Conservation (phyloP, 805 yeast genomes). For the Pichia rugopelliculosa region DNA sequence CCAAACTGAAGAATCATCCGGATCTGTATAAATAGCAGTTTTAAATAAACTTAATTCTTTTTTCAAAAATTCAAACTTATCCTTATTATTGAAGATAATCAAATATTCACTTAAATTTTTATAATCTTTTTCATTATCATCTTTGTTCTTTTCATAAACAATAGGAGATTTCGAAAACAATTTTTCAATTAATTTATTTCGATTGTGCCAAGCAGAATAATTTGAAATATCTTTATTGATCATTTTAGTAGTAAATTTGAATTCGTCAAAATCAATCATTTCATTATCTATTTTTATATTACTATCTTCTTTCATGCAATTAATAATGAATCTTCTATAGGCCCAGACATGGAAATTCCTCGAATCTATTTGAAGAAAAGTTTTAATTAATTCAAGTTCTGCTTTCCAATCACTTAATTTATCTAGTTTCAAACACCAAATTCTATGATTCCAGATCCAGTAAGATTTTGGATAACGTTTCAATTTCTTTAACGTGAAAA, state of each 20-base stretch:
- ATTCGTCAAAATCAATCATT: constrained; percentile 41
- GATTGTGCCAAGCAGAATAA: constrained; percentile 93
- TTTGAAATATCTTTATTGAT: constrained; percentile 83
- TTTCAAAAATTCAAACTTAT: constrained; percentile 29
- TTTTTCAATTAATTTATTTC: constrained; percentile 60
- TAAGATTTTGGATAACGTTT: constrained; percentile 77
- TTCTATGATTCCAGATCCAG: constrained; percentile 94
- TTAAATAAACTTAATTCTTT: constrained; percentile 63
- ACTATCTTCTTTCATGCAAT: constrained; percentile 19
- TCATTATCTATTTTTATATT: constrained; percentile 5
- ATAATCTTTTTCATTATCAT: constrained; percentile 9
- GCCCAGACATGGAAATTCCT: constrained; percentile 97
- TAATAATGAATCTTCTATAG: constrained; percentile 69
- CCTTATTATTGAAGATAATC: constrained; percentile 13
- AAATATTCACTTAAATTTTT: constrained; percentile 10
- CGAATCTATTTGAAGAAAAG: constrained; percentile 61
- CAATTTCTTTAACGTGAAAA: constrained; percentile 51
- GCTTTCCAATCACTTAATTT: constrained; percentile 50
- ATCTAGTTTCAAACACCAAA: constrained; percentile 64
- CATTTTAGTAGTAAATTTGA: constrained; percentile 67
- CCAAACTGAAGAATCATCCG: constrained; percentile 94
- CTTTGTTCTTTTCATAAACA: constrained; percentile 6
- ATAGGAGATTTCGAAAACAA: constrained; percentile 30
- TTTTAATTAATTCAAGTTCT: constrained; percentile 65
- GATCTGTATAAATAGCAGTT: constrained; percentile 86